Evolutionary conservation across 164 flowering plant genomes (phyloP).

Genomic region (Saururus chinensis): DNA sequence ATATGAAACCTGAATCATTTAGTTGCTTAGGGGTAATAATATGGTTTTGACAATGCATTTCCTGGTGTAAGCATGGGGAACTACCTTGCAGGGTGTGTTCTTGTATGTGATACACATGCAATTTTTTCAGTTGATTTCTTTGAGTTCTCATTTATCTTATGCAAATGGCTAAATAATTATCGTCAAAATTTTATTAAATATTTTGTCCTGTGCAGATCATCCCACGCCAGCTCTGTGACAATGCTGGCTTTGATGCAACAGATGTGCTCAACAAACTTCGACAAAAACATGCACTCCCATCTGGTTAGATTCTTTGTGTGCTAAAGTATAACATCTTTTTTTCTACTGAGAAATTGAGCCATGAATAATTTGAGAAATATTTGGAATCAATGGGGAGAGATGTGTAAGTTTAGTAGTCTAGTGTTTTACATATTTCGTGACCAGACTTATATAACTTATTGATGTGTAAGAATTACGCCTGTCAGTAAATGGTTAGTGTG

Average conservation of each 20-base stretch:
- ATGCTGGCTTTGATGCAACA: slow-evolving; percentile 99
- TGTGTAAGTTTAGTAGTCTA: too few species aligned
- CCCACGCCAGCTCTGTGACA: slow-evolving; percentile 95
- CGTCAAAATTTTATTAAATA: not conserved
- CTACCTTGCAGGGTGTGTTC: not conserved
- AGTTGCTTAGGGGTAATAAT: too few species aligned
- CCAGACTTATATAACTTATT: too few species aligned
- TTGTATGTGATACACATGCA: not conserved
- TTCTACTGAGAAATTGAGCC: too few species aligned
- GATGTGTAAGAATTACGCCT: too few species aligned
- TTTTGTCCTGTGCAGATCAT: slow-evolving; percentile 48
- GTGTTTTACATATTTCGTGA: too few species aligned
- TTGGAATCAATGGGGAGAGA: too few species aligned
- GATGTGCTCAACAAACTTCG: slow-evolving; percentile 94
- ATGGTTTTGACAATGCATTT: too few species aligned
- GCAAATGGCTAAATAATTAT: not conserved
- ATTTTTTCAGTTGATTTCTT: not conserved
- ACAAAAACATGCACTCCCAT: slow-evolving; percentile 93
- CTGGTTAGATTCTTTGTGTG: slow-evolving; percentile 38
- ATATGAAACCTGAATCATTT: too few species aligned
- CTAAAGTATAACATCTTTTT: not conserved
- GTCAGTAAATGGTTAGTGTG: too few species aligned
- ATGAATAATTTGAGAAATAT: too few species aligned
- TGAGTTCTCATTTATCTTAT: not conserved
- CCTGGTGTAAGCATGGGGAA: not conserved